A percentile compares a stretch with the other conserved stretches of the same genome.
Evolutionary conservation across 306 rosid genomes (phyloP).

Genomic region (Gleditsia sinensis): DNA sequence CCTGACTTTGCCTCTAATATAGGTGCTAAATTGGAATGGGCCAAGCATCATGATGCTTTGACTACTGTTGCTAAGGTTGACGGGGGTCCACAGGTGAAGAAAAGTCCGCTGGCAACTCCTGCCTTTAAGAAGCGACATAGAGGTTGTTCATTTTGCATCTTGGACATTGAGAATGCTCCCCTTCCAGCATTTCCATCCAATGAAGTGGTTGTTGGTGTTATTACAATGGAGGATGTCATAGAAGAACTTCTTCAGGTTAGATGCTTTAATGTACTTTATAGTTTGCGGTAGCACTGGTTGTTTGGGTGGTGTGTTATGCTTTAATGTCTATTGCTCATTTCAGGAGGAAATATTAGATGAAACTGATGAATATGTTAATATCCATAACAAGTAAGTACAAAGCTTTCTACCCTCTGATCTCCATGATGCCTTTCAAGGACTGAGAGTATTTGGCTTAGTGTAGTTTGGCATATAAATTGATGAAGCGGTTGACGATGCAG

Average conservation of each 20-base stretch:
- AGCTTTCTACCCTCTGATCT: slow-evolving; percentile 6
- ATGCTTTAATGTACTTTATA: slow-evolving; percentile 22
- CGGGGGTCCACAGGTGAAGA: slow-evolving; percentile 55
- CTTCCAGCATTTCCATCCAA: slow-evolving; percentile 68
- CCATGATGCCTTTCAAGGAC: not conserved
- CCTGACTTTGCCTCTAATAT: slow-evolving; percentile 33
- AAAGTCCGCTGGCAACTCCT: slow-evolving; percentile 67
- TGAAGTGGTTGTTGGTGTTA: slow-evolving; percentile 94
- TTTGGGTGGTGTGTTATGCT: slow-evolving; percentile 17
- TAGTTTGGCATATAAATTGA: not conserved
- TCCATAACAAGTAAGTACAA: slow-evolving; percentile 83
- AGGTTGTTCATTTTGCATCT: slow-evolving; percentile 91
- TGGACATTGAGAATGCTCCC: slow-evolving; percentile 83
- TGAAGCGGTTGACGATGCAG: slow-evolving; percentile 53
- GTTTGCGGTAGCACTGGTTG: not conserved
- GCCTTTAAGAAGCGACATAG: slow-evolving; percentile 85
- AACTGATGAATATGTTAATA: slow-evolving; percentile 96
- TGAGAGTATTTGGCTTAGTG: too few relatives aligned
- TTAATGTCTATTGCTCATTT: too few relatives aligned
- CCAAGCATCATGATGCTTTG: slow-evolving; percentile 27
- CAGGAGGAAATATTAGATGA: slow-evolving; percentile 99
- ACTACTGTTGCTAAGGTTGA: slow-evolving; percentile 39
- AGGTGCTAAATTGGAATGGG: slow-evolving; percentile 49
- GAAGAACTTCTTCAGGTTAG: slow-evolving; percentile 99
- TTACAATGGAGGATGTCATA: slow-evolving; percentile 97